Base-by-base conservation (phyloP, 2,329 filamentous ascomycete genomes). In the Purpureocillium takamizusanense region DNA sequence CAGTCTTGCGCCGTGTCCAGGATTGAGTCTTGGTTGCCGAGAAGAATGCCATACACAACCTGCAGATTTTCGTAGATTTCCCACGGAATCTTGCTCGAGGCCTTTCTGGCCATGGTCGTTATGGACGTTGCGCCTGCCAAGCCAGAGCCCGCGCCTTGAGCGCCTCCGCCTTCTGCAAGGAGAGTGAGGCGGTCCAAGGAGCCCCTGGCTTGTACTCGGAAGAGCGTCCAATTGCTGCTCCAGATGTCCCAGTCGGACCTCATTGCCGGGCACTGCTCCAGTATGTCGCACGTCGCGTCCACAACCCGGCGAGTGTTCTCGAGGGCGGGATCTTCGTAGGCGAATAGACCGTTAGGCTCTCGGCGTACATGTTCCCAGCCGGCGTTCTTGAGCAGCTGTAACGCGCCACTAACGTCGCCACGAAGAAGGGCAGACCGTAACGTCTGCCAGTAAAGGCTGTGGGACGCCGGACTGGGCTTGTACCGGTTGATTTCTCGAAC, bases 61-160 rank as follows among this genome's bases (percentile, higher is more conserved):
- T 83, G 78, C 38, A 97, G 66, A 48, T 83, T 87, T 54, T 95
- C 83, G 56, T 94, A 95, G 21, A 97, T 78, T 17, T 84, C 78
- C 85, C 86, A 95, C 1, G 89, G 90, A 27, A 95, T 82, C 49
- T 82, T 81, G 53, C 86, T 94, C 51, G 89, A 85, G 2, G 87
- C 88, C 60, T 83, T 85, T 66, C 86, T 56, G 61, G 83, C 62
- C 71, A 83, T 59, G 38, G 84, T 79, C 6, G 80, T 79, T 51
- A 79, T 59, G 49, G 76, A 63, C 54, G 72, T 51, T 52, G 69
- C 49, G 52, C 69, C 55, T 52, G 65, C 48, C 29, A 55, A 49
- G 28, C 69, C 61, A 28, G 53, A 48, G 5, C 55, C 54, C 50
- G 42, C 59, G 34, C 43, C 49, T 36, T 46, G 66, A 56, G 54